Base-by-base conservation (phyloP, 176 grass and related monocot species). In the Avena sativa region DNA sequence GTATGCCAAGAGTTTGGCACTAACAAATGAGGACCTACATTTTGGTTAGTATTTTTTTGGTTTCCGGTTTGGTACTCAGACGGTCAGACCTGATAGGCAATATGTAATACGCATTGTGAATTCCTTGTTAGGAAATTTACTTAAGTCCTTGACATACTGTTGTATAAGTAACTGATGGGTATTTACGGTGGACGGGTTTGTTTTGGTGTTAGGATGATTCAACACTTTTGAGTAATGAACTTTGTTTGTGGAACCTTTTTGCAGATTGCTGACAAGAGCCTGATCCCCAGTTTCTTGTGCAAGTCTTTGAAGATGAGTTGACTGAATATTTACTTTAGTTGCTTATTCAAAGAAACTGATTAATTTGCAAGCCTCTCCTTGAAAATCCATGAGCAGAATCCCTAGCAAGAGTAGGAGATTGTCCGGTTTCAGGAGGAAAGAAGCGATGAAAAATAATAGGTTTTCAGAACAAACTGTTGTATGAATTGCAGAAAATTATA, bases 321-420 rank as follows among this genome's bases (percentile, higher is more conserved):
- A 1, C 4, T 15, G 15, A 38, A 50, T 43, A 34, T 30, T 61
- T 14, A 19, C 79, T 53, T 12, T 1, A 81, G 60, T 21, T 11
- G 4, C 26, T 68, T 86, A 6, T 78, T 71, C 28, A 71, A 28
- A 62, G 71, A 49, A 59, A 44, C 69, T 82, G 28, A 73, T 73
- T 28, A 12, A 40, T 21, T 60, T 71, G 28, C 63, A 90, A 79
- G 60, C 61, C 13, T 81, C 78, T 80, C 30, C 56, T n/a, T 83
- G 79, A 70, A 86, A 79, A 86, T 90, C 78, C n/a, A 40, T 12
- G 6, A 78, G 88, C 70, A 82, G 59, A 78, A 90, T 78, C 83
- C 88, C 78, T 40, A 81, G 71, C 72, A 85, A 40, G 62, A 71
- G 81, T 81, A 79, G 88, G 65, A 90, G 88, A 40, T 0, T 85